phyloP scores from a whole-genome alignment of 768 basidiomycete genomes.

The Serendipita vermifera region DNA sequence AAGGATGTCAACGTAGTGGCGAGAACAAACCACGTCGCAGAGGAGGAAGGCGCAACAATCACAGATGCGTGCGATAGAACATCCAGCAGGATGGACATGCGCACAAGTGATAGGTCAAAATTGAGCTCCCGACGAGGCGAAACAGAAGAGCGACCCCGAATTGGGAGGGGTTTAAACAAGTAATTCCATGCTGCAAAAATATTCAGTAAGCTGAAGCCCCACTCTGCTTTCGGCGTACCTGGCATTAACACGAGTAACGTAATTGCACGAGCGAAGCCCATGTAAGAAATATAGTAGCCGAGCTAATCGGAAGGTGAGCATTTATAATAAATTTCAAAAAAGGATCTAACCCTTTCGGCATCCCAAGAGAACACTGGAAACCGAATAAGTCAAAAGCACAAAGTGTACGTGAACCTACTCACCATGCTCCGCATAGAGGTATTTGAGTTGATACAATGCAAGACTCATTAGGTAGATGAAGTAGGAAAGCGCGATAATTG shows the following conservation, averaged over 20 bases:
- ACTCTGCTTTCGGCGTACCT: slow-evolving; percentile 30
- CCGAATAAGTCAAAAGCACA: neutral
- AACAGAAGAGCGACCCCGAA: slow-evolving; percentile 17
- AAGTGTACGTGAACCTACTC: neutral
- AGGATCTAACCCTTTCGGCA: slow-evolving; percentile 36
- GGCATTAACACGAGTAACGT: slow-evolving; percentile 58
- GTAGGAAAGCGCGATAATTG: slow-evolving; percentile 47
- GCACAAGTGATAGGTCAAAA: slow-evolving; percentile 58
- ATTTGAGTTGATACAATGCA: slow-evolving; percentile 55
- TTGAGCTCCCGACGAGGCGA: slow-evolving; percentile 46
- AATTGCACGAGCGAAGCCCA: slow-evolving; percentile 51
- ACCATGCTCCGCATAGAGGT: slow-evolving; percentile 57
- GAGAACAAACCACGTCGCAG: slow-evolving; percentile 38
- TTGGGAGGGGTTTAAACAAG: neutral
- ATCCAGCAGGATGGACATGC: slow-evolving; percentile 53
- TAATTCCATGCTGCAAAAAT: neutral
- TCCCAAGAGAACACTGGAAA: slow-evolving; percentile 45
- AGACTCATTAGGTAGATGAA: slow-evolving; percentile 51
- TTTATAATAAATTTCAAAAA: slow-evolving; percentile 2
- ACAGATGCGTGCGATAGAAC: slow-evolving; percentile 52
- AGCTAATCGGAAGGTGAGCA: slow-evolving; percentile 28
- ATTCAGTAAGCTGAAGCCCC: neutral
- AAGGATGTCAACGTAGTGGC: slow-evolving; percentile 51
- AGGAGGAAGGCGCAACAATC: slow-evolving; percentile 26
- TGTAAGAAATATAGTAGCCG: slow-evolving; percentile 61